These are phyloP conservation scores for Skeletonema costatum DNA, from an alignment of 108 stramenopile species.

Conservation along the genomic window DNA sequence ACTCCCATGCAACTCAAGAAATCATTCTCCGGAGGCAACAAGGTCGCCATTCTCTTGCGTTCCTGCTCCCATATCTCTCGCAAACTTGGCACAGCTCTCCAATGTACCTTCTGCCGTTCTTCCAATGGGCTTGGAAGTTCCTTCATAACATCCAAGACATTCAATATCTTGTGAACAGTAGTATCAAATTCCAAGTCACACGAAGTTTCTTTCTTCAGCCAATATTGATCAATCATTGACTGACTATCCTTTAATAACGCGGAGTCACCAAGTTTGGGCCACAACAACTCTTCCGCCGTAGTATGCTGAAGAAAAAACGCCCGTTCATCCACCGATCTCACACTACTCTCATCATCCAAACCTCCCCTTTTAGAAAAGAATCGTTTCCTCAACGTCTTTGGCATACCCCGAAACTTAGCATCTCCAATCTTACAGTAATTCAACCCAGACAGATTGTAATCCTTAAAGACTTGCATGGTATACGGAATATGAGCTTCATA, in stretches of 20 bases:
- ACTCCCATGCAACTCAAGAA: conserved; percentile 58
- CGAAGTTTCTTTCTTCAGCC: conserved; percentile 64
- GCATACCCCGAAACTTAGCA: conserved; percentile 64
- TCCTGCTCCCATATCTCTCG: conserved; percentile 88
- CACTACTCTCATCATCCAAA: not conserved
- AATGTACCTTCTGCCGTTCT: conserved; percentile 73
- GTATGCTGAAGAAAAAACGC: conserved; percentile 30
- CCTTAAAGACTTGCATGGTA: conserved; percentile 92
- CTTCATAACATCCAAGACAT: conserved; percentile 68
- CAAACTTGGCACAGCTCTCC: conserved; percentile 89
- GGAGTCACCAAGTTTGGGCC: conserved; percentile 31
- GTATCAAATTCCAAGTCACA: conserved; percentile 85
- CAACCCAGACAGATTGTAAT: conserved; percentile 77
- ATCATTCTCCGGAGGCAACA: conserved; percentile 71
- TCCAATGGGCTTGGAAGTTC: conserved; percentile 51
- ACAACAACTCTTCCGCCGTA: conserved; percentile 23
- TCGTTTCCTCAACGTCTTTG: conserved; percentile 37
- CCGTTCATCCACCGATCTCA: conserved; percentile 13
- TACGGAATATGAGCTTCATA: conserved; percentile 93
- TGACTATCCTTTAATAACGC: not conserved
- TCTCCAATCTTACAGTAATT: conserved; percentile 71
- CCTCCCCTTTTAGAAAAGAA: conserved; percentile 2
- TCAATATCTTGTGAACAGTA: conserved; percentile 65
- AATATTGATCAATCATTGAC: conserved; percentile 12
- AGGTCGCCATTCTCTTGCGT: conserved; percentile 64